phyloP scores from a whole-genome alignment of 192 early-diverging fungal genomes.

The Coemansia sp. region DNA sequence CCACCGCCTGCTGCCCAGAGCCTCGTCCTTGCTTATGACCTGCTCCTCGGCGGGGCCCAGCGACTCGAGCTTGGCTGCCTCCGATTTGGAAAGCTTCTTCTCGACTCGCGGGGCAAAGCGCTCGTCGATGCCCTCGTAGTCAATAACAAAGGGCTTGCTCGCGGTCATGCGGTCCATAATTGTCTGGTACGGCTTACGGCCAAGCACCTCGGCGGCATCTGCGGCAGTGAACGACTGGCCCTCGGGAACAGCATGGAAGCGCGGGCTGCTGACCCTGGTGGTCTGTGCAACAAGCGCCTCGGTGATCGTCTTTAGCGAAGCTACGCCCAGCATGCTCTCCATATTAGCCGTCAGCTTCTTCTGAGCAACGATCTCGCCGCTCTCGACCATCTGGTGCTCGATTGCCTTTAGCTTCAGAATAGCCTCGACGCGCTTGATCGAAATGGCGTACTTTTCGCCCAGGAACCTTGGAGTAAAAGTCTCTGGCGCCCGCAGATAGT shows the following conservation, averaged over 20 bases:
- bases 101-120: constrained; percentile 35
- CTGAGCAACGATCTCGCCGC: constrained; percentile 58
- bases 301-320: constrained; percentile 20
- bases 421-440: constrained; percentile 86
- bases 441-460: constrained; percentile 66
- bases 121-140: constrained; percentile 42
- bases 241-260: constrained; percentile 81
- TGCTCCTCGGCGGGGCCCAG: constrained; percentile 29
- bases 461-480: constrained; percentile 66
- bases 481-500: constrained; percentile 59
- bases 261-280: constrained; percentile 65
- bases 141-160: constrained; percentile 45
- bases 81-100: constrained; percentile 21
- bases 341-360: constrained; percentile 72
- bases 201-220: constrained; percentile 78
- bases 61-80: constrained; percentile 17
- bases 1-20: constrained; percentile 46
- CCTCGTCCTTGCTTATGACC: constrained; percentile 38
- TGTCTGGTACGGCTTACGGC: constrained; percentile 60
- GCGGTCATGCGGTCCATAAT: constrained; percentile 44
- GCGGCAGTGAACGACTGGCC: constrained; percentile 65
- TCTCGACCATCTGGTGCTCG: constrained; percentile 68
- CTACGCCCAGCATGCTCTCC: constrained; percentile 76
- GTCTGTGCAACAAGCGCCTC: constrained; percentile 60
- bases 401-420: constrained; percentile 82